These are phyloP conservation scores for Schizophyllum amplum DNA, from an alignment of 1,284 basidiomycete genomes.

Conservation along the genomic window DNA sequence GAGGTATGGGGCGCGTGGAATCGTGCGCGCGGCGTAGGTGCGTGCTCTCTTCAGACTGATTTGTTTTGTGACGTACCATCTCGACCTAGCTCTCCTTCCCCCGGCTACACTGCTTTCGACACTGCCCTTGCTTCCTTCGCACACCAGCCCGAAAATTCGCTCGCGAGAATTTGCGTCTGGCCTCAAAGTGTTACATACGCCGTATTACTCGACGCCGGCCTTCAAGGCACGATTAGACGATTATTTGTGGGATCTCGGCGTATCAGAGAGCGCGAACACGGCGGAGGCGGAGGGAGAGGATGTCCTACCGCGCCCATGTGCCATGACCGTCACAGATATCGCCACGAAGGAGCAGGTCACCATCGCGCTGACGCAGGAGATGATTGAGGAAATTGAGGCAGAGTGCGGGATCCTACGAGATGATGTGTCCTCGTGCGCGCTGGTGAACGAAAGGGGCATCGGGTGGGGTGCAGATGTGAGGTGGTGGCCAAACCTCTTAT, in stretches of 20 bases:
- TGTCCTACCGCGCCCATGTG: background rate
- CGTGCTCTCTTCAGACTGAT: conserved; percentile 23
- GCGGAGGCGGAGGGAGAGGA: background rate
- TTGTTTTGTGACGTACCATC: conserved; percentile 4
- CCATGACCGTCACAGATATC: conserved; percentile 32
- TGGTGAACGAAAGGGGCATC: conserved; percentile 29
- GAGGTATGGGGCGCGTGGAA: conserved; percentile 99
- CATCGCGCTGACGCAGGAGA: conserved; percentile 64
- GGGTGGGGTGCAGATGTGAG: conserved; percentile 46
- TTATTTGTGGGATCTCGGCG: conserved; percentile 38
- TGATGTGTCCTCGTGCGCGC: conserved; percentile 38
- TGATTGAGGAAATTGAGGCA: conserved; percentile 66
- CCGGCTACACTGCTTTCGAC: conserved; percentile 77
- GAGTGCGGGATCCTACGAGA: conserved; percentile 69
- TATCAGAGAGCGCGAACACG: conserved; percentile 37
- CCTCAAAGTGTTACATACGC: conserved; percentile 79
- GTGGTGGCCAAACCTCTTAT: conserved; percentile 64
- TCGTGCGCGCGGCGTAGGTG: conserved; percentile 87
- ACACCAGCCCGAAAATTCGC: conserved; percentile 65
- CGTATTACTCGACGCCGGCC: conserved; percentile 56
- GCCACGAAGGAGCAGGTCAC: conserved; percentile 62
- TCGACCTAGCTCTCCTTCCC: conserved; percentile 68
- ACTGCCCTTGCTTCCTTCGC: conserved; percentile 56
- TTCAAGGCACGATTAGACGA: conserved; percentile 61
- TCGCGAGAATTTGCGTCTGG: conserved; percentile 64